Base-by-base conservation (phyloP, 1,139 yeast species). In the Scheffersomyces quercinus region DNA sequence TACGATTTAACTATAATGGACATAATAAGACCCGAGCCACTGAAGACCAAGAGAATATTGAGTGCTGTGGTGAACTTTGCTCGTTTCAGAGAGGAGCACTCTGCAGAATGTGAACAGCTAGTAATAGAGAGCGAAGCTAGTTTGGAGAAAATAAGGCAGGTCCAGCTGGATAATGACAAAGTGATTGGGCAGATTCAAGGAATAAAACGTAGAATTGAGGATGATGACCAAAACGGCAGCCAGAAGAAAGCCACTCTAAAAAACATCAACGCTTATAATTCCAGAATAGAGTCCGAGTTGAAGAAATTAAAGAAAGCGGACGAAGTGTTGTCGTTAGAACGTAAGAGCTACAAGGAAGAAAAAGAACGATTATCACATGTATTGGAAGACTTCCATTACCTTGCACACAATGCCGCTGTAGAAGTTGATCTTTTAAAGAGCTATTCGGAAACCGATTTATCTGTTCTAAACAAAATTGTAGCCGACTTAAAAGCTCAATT, bases 11-110 rank as follows among this genome's bases (percentile, higher is more conserved):
- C 83, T 36, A 70, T 89, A 42, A 73, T 79, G 67, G 97, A 90
- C 64, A 68, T 79, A 24, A 55, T 63, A 49, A 56, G 68, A 36
- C 97, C 97, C 0, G 96, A 89, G 20, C 74, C 88, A 0, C 65
- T 63, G 38, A 69, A 95, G 45, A 73, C 82, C 3, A 68, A 82
- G 50, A 70, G 95, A 39, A 74, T 88, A 14, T 64, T 90, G 28
- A 88, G 96, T 59, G 95, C 95, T 1, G 83, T 90, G 40, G 86
- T 89, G 13, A 89, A 90, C 59, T 90, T 81, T 69, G 95, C 95
- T 2, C 68, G 95, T 46, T 89, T 87, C 56, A 74, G 96, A 52
- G 96, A 88, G 55, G 88, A 83, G 51, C 82, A 87, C 44, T 79
- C 86, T 59, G 76, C 73, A 15, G 90, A 56, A 82, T 83, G 87